phyloP scores from a whole-genome alignment of 495 filamentous ascomycete species.

The Polyplosphaeria fusca region DNA sequence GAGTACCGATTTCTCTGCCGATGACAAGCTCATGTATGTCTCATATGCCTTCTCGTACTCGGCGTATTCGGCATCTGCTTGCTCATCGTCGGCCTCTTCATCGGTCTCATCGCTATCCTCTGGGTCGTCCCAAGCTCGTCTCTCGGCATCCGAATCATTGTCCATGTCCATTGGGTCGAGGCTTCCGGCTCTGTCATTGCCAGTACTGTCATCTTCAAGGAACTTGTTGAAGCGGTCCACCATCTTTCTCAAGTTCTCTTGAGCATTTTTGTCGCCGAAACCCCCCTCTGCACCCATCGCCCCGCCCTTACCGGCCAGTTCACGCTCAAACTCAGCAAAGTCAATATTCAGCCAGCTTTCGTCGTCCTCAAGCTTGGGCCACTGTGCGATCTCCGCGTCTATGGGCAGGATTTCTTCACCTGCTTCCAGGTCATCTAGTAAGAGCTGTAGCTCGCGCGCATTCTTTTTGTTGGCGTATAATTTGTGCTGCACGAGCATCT shows the following conservation, averaged over 20 bases:
- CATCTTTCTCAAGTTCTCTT: constrained; percentile 83
- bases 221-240: constrained; percentile 92
- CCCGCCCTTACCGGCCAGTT: constrained; percentile 55
- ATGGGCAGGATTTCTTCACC: constrained; percentile 62
- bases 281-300: constrained; percentile 33
- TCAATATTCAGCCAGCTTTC: constrained; percentile 94
- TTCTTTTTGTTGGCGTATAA: constrained; percentile 61
- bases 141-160: constrained; percentile 42
- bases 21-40: constrained; percentile 18
- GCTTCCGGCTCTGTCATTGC: constrained; percentile 70
- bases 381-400: constrained; percentile 66
- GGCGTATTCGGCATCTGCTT: constrained; percentile 41
- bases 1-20: constrained; percentile 21
- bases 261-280: constrained; percentile 76
- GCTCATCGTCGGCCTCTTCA: constrained; percentile 41
- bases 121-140: constrained; percentile 18
- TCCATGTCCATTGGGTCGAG: constrained; percentile 65
- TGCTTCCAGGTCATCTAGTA: constrained; percentile 69
- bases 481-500: constrained; percentile 73
- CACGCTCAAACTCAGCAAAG: constrained; percentile 80
- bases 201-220: constrained; percentile 79
- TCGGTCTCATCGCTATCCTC: constrained; percentile 34
- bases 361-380: constrained; percentile 68
- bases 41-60: constrained; percentile 82
- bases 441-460: constrained; percentile 68